phyloP scores from a whole-genome alignment of 2,329 filamentous ascomycete species.

The Fusarium scirpi region DNA sequence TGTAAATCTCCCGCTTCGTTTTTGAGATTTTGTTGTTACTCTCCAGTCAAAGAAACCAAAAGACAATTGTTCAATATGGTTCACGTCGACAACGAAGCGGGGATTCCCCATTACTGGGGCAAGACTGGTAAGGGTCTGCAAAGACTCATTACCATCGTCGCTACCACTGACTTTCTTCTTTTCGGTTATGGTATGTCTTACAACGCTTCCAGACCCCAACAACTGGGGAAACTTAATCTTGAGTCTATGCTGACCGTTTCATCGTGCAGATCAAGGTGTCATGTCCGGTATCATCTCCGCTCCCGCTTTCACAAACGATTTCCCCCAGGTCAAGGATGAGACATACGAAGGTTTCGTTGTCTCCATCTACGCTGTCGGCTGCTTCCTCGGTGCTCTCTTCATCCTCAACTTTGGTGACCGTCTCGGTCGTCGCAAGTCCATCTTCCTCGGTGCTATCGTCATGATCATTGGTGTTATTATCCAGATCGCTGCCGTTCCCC shows the following conservation, averaged over 20 bases:
- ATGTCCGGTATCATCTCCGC: constrained; percentile 67
- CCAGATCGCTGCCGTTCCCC: constrained; percentile 60
- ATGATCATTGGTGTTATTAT: constrained; percentile 73
- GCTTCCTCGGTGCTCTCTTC: constrained; percentile 63
- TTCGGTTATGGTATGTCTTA: constrained; percentile 32
- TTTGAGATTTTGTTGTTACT: background rate
- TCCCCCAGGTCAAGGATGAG: constrained; percentile 56
- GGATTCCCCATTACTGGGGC: constrained; percentile 37
- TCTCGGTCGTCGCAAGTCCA: constrained; percentile 64
- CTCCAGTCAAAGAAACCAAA: constrained; percentile 9
- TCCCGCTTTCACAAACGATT: constrained; percentile 61
- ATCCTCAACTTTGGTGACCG: constrained; percentile 67
- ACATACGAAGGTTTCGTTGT: constrained; percentile 63
- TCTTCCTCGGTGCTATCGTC: constrained; percentile 65
- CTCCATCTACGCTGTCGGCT: constrained; percentile 65
- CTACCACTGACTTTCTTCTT: constrained; percentile 35
- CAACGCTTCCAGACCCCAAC: background rate
- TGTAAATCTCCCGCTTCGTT: constrained; percentile 9
- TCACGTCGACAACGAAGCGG: constrained; percentile 35
- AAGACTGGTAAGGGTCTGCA: constrained; percentile 36
- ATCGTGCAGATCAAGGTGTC: constrained; percentile 60
- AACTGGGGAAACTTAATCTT: constrained; percentile 36
- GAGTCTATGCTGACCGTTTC: constrained; percentile 6
- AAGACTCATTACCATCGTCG: constrained; percentile 33
- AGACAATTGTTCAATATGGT: constrained; percentile 29